Evolutionary conservation across 179 eudicot genomes (phyloP).

Genomic region (Spergularia azorica): DNA sequence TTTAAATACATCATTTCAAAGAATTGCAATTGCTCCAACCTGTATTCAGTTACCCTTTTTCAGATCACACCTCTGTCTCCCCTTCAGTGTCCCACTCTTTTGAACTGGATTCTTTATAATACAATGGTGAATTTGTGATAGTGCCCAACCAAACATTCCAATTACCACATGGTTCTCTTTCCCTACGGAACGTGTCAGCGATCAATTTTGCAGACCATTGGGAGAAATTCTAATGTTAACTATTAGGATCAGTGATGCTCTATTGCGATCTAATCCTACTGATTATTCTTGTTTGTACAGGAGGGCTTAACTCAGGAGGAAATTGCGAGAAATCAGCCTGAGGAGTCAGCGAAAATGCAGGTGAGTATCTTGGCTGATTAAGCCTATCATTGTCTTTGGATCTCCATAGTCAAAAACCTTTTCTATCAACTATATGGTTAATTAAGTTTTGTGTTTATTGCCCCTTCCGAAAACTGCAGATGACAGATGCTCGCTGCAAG

Average conservation of each 20-base stretch:
- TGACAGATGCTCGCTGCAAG: conserved; percentile 97
- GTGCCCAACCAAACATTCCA: neutral
- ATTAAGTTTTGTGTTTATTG: neutral
- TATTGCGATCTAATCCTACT: neutral
- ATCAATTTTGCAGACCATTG: neutral
- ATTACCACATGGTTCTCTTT: neutral
- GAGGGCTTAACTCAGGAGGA: conserved; percentile 93
- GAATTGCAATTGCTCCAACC: too few relatives aligned
- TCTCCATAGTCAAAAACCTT: neutral
- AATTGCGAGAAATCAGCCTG: conserved; percentile 77
- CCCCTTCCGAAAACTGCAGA: conserved; percentile 44
- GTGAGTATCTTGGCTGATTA: conserved; percentile 30
- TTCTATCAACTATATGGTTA: neutral
- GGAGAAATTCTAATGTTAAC: neutral
- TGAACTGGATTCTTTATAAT: too few relatives aligned
- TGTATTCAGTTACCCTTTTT: too few relatives aligned
- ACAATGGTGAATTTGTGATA: too few relatives aligned
- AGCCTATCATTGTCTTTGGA: neutral
- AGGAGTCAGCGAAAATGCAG: conserved; percentile 76
- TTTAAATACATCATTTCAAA: too few relatives aligned
- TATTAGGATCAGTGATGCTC: neutral
- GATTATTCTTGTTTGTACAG: conserved; percentile 35
- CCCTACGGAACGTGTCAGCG: neutral
- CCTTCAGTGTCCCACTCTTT: too few relatives aligned
- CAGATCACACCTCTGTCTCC: too few relatives aligned